A percentile compares a stretch with the other conserved stretches of the same genome.
Evolutionary conservation across 1,284 basidiomycete genomes (phyloP).

Genomic region (Laetiporus sulphureus): DNA sequence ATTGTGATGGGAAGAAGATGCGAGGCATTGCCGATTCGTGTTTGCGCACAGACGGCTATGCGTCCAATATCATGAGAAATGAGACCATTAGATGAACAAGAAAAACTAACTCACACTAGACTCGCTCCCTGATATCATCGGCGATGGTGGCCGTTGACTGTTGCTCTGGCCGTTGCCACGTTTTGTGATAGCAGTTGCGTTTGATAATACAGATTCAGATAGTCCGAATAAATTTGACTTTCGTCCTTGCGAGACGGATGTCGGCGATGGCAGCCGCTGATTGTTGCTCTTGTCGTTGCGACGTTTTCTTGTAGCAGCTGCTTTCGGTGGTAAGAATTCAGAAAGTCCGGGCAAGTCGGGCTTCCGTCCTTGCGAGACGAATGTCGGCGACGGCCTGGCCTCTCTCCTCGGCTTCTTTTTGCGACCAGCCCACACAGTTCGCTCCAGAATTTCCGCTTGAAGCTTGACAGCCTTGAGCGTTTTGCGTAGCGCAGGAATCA

Average conservation of each 20-base stretch:
- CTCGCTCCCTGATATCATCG: neutral
- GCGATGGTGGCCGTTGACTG: neutral
- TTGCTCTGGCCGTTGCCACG: neutral
- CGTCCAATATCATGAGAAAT: too few species aligned
- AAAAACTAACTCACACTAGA: neutral
- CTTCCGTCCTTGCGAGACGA: neutral
- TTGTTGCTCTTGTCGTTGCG: neutral
- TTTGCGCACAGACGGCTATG: neutral
- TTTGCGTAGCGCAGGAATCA: conserved; percentile 24
- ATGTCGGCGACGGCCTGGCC: neutral
- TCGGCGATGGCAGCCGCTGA: too few species aligned
- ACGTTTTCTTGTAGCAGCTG: neutral
- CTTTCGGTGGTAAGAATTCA: neutral
- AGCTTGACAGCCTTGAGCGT: conserved; percentile 4
- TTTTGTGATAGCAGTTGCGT: neutral
- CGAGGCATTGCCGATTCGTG: neutral
- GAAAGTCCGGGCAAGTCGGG: too few species aligned
- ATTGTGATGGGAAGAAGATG: neutral
- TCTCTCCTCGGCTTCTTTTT: neutral
- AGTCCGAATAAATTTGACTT: too few species aligned
- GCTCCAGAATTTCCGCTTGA: conserved; percentile 1
- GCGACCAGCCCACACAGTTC: neutral
- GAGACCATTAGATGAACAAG: neutral
- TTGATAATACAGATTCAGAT: too few species aligned
- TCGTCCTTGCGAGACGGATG: too few species aligned